phyloP scores from a whole-genome alignment of 176 grass and related monocot species.

The Aechmea fasciata region DNA sequence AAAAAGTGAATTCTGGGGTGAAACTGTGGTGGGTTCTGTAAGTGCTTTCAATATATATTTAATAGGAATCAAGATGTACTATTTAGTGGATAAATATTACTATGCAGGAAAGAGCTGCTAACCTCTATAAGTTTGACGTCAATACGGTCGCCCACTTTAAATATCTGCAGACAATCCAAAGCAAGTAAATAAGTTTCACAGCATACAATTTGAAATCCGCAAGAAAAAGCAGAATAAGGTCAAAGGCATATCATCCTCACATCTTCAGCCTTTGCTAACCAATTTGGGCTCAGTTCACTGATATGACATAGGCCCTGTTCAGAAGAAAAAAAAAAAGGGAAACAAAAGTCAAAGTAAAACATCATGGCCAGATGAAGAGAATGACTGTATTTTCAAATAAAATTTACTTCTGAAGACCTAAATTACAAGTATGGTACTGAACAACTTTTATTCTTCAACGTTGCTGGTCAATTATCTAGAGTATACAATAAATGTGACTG shows the following conservation, averaged over 20 bases:
- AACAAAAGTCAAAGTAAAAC: too few relatives aligned
- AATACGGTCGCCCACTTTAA: constrained; percentile 82
- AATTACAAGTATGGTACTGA: too few relatives aligned
- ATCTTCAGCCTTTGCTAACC: constrained; percentile 84
- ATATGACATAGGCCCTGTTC: constrained; percentile 87
- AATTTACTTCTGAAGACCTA: too few relatives aligned
- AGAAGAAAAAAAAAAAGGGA: constrained; percentile 2
- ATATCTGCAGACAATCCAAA: constrained; percentile 42
- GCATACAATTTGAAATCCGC: too few relatives aligned
- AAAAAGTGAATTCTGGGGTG: background rate
- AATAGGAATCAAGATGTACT: constrained; percentile 8
- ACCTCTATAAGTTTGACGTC: constrained; percentile 98
- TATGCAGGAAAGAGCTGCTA: constrained; percentile 17
- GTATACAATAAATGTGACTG: background rate
- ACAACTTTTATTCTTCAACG: too few relatives aligned
- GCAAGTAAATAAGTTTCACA: background rate
- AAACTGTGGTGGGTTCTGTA: background rate
- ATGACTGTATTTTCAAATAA: too few relatives aligned
- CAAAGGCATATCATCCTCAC: constrained; percentile 42
- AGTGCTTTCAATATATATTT: background rate
- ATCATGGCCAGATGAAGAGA: too few relatives aligned
- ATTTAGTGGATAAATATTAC: background rate
- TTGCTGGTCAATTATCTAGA: too few relatives aligned
- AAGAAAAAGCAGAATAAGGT: constrained; percentile 14
- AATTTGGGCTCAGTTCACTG: constrained; percentile 84